Conservation (phyloP, 805 yeast genomes). For the Yamadazyma kitorensis region DNA sequence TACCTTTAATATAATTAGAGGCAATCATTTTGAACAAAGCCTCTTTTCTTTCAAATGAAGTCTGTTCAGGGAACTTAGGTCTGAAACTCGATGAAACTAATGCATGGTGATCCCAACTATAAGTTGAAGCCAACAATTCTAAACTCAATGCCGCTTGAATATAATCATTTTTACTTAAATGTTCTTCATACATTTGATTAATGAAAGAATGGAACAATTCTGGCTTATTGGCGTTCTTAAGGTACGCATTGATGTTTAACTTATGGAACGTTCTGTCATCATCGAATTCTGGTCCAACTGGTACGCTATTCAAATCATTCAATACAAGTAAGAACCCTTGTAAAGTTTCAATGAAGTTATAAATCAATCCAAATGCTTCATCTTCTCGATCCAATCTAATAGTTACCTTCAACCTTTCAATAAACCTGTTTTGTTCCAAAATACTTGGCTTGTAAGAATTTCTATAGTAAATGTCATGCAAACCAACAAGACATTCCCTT, state of each 20-base stretch:
- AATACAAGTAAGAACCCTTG: conserved; percentile 62
- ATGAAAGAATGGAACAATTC: conserved; percentile 79
- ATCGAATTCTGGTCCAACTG: conserved; percentile 78
- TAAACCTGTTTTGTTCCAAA: conserved; percentile 53
- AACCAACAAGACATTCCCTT: conserved; percentile 58
- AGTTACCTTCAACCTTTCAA: conserved; percentile 46
- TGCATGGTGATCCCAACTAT: conserved; percentile 65
- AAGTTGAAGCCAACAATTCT: conserved; percentile 73
- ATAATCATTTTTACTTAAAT: conserved; percentile 55
- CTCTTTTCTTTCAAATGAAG: conserved; percentile 80
- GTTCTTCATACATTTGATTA: conserved; percentile 67
- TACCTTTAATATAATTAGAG: conserved; percentile 63
- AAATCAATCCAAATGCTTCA: conserved; percentile 52
- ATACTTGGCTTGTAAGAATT: conserved; percentile 55
- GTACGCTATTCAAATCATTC: conserved; percentile 68
- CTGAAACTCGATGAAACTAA: conserved; percentile 53
- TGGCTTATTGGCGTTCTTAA: conserved; percentile 75
- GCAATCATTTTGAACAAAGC: conserved; percentile 68
- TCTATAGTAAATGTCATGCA: conserved; percentile 61
- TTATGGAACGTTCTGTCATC: conserved; percentile 83
- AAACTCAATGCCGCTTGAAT: conserved; percentile 83
- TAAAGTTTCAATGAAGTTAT: conserved; percentile 51
- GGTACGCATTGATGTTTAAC: conserved; percentile 69
- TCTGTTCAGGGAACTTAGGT: conserved; percentile 77
- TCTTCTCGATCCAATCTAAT: conserved; percentile 61